Conservation (phyloP, 306 rosid species). For the Cajanus cajan region DNA sequence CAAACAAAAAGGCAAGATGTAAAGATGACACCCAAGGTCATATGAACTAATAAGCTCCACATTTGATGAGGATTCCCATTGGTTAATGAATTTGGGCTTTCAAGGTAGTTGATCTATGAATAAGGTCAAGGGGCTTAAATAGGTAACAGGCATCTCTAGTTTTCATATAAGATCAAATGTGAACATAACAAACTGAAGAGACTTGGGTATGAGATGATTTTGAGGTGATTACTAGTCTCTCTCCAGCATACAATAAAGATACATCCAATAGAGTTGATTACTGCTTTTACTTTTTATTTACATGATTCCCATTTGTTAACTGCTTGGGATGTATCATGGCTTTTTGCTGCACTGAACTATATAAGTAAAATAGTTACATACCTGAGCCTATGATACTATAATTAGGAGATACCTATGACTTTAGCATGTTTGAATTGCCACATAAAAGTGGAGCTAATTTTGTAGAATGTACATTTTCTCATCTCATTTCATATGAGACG, state of each 20-base stretch:
- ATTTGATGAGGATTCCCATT: not conserved
- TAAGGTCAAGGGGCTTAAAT: not conserved
- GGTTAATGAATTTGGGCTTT: not conserved
- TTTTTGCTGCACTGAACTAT: not conserved
- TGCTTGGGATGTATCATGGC: not conserved
- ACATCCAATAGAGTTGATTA: not conserved
- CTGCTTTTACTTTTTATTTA: not conserved
- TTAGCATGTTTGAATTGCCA: not conserved
- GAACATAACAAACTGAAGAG: not conserved
- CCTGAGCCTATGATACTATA: not conserved
- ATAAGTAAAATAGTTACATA: not conserved
- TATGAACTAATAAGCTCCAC: not conserved
- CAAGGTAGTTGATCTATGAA: not conserved
- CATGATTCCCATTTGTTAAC: not conserved
- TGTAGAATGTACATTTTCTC: not conserved
- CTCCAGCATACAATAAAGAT: not conserved
- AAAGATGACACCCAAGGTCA: not conserved
- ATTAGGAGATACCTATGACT: not conserved
- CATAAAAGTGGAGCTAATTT: not conserved
- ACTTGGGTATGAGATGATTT: not conserved
- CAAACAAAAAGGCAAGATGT: not conserved
- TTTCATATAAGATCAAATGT: not conserved
- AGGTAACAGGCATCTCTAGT: not conserved
- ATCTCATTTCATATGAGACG: not conserved
- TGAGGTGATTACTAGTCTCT: not conserved